Percentiles rank a stretch among this genome's conserved stretches.
These are phyloP conservation scores for Parathielavia hyrcaniae DNA, from an alignment of 495 filamentous ascomycete species.

Conservation along the genomic window DNA sequence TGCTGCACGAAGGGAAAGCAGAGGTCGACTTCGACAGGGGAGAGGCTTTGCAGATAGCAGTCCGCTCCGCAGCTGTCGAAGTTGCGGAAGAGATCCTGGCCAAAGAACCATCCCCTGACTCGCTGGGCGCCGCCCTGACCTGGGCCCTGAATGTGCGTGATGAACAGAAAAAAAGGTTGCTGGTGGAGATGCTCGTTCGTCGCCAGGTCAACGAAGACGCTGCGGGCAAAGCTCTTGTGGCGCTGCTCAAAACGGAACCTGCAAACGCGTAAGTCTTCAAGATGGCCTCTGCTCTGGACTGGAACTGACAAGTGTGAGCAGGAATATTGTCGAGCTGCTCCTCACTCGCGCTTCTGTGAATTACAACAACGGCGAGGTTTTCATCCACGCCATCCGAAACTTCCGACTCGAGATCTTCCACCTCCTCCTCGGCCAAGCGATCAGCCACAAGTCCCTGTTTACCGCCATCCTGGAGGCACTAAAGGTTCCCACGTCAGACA, in stretches of 20 bases:
- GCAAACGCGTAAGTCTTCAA: slow-evolving; percentile 20
- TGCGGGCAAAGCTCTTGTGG: slow-evolving; percentile 32
- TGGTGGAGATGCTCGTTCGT: slow-evolving; percentile 24
- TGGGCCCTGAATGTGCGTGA: slow-evolving; percentile 25
- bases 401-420: slow-evolving; percentile 24
- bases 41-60: slow-evolving; percentile 35
- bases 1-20: slow-evolving; percentile 39
- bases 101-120: slow-evolving; percentile 28
- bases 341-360: slow-evolving; percentile 27
- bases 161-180: neutral
- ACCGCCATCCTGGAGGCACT: slow-evolving; percentile 27
- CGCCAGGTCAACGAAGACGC: slow-evolving; percentile 30
- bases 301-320: slow-evolving; percentile 2
- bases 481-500: slow-evolving; percentile 5
- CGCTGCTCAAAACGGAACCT: slow-evolving; percentile 30
- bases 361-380: slow-evolving; percentile 32
- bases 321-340: slow-evolving; percentile 21
- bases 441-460: slow-evolving; percentile 26
- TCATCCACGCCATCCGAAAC: slow-evolving; percentile 27
- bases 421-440: slow-evolving; percentile 27
- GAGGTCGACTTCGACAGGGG: slow-evolving; percentile 37
- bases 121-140: slow-evolving; percentile 24
- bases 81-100: slow-evolving; percentile 33
- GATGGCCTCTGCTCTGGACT: neutral
- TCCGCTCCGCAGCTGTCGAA: slow-evolving; percentile 25